These are phyloP conservation scores for Chlorella variabilis DNA, from an alignment of 163 green algal species.

Conservation along the genomic window DNA sequence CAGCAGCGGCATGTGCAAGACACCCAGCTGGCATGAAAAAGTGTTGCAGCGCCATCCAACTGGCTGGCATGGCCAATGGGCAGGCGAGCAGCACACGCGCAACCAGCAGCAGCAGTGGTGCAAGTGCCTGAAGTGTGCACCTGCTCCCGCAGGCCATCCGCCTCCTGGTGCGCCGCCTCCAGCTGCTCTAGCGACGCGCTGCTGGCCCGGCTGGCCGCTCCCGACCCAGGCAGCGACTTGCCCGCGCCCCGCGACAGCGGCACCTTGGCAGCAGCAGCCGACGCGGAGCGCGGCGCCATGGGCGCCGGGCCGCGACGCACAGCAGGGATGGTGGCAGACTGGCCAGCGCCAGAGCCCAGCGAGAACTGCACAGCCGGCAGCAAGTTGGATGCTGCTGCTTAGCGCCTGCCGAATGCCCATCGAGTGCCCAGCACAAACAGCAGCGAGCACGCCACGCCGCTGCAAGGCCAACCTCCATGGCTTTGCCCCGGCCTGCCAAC, in stretches of 20 bases:
- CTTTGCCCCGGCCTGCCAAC: too few relatives aligned
- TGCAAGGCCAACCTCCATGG: too few relatives aligned
- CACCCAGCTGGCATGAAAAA: too few relatives aligned
- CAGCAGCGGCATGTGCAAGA: too few relatives aligned
- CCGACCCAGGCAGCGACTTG: neutral
- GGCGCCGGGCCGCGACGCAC: slow-evolving; percentile 31
- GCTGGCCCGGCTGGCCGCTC: neutral
- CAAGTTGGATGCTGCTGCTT: too few relatives aligned
- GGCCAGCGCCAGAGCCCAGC: neutral
- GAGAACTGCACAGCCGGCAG: slow-evolving; percentile 30
- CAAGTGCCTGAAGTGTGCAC: neutral
- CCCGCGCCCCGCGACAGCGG: neutral
- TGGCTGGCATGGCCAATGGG: too few relatives aligned
- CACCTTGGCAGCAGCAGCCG: slow-evolving; percentile 9
- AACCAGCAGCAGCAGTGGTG: neutral
- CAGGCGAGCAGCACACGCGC: neutral
- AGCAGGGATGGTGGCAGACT: slow-evolving; percentile 25
- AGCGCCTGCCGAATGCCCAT: too few relatives aligned
- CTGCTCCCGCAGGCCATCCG: slow-evolving; percentile 26
- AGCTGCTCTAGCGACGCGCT: slow-evolving; percentile 35
- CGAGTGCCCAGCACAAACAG: too few relatives aligned
- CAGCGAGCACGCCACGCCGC: too few relatives aligned
- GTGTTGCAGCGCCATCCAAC: too few relatives aligned
- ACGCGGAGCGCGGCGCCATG: neutral
- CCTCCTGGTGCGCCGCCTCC: slow-evolving; percentile 33